phyloP scores from a whole-genome alignment of 2,329 filamentous ascomycete genomes.

The Trichoderma hamatum region DNA sequence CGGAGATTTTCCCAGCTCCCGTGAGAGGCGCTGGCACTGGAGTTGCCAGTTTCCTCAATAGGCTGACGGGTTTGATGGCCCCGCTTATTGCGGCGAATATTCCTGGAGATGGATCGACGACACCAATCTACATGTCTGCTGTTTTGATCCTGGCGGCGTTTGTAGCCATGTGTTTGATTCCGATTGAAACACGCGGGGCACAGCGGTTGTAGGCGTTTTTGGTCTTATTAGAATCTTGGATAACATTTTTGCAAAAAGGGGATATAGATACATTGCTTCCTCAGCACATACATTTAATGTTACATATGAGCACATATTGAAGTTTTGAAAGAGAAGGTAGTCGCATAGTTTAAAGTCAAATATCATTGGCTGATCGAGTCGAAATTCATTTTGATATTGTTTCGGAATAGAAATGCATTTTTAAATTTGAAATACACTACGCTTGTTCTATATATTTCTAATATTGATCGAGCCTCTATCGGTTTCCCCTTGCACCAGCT shows the following conservation, averaged over 20 bases:
- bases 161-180: conserved; percentile 61
- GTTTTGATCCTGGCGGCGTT: conserved; percentile 61
- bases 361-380: not conserved
- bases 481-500: conserved; percentile 59
- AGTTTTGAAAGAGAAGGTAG: not conserved
- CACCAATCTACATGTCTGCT: conserved; percentile 61
- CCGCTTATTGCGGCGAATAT: conserved; percentile 67
- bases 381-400: not conserved
- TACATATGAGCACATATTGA: not conserved
- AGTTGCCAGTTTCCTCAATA: conserved; percentile 71
- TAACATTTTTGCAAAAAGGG: not conserved
- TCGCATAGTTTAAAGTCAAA: not conserved
- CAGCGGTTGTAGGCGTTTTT: conserved; percentile 52
- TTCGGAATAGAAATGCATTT: not conserved
- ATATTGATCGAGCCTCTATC: conserved; percentile 34
- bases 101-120: conserved; percentile 59
- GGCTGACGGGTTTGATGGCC: conserved; percentile 67
- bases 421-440: not conserved
- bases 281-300: not conserved
- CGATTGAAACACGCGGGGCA: conserved; percentile 64
- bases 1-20: conserved; percentile 74
- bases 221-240: not conserved
- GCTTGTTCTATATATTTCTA: not conserved
- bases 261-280: not conserved
- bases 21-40: conserved; percentile 73